These are phyloP conservation scores for Sugiyamaella paludigena DNA, from an alignment of 1,139 yeast species.

Conservation along the genomic window DNA sequence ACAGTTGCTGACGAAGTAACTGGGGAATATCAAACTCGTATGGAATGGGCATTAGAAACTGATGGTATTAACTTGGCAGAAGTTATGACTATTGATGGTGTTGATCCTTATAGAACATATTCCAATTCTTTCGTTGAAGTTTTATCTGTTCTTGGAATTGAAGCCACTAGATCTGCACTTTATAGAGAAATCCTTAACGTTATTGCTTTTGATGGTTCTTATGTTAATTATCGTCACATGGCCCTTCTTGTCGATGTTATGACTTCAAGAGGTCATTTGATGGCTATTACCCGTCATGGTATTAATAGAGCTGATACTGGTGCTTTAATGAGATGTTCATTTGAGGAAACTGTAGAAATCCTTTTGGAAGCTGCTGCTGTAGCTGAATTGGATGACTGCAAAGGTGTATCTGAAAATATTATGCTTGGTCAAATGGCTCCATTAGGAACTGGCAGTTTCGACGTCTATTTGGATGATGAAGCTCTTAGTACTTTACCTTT, in stretches of 20 bases:
- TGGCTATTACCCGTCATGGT: constrained; percentile 99
- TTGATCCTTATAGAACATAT: constrained; percentile 83
- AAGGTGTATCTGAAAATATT: constrained; percentile 97
- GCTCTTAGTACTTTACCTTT: constrained; percentile 69
- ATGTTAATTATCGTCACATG: constrained; percentile 97
- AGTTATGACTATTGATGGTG: constrained; percentile 94
- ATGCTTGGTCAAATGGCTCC: constrained; percentile 99
- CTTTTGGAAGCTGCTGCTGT: constrained; percentile 96
- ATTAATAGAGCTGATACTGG: constrained; percentile 98
- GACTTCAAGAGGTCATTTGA: constrained; percentile 98
- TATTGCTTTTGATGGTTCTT: constrained; percentile 98
- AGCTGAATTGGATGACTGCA: constrained; percentile 96
- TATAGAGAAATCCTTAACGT: constrained; percentile 93
- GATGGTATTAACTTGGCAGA: constrained; percentile 97
- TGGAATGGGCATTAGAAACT: constrained; percentile 98
- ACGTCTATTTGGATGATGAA: constrained; percentile 90
- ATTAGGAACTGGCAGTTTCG: constrained; percentile 97
- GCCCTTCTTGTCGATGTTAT: constrained; percentile 95
- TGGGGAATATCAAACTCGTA: constrained; percentile 85
- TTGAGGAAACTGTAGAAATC: constrained; percentile 98
- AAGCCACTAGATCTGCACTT: constrained; percentile 94
- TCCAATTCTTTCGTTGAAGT: constrained; percentile 97
- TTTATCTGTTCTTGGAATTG: constrained; percentile 93
- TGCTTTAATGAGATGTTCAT: constrained; percentile 98
- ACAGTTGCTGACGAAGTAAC: constrained; percentile 66